Percentiles rank a stretch among this genome's conserved stretches.
phyloP scores from a whole-genome alignment of 2,329 filamentous ascomycete species.

The Neurospora sp. region DNA sequence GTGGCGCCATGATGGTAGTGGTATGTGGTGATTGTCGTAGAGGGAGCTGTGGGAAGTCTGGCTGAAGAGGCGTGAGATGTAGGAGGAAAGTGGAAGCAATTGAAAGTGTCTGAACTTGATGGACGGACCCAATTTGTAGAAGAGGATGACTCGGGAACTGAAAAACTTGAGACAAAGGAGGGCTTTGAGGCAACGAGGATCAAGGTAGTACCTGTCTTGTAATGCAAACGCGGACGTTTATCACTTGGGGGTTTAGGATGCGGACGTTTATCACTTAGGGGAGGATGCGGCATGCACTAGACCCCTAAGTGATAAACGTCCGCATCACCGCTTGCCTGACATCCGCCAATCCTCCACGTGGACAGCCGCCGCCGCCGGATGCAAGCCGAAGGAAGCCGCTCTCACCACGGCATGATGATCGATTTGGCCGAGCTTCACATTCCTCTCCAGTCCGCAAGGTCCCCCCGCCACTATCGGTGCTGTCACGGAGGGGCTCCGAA shows the following conservation, averaged over 20 bases:
- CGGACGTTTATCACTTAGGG: too few relatives aligned
- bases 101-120: slow-evolving; percentile 4
- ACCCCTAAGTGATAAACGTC: slow-evolving; percentile 16
- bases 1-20: slow-evolving; percentile 43
- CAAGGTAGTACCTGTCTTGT: not conserved
- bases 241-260: too few relatives aligned
- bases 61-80: slow-evolving; percentile 1
- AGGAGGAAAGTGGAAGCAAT: not conserved
- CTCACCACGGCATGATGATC: not conserved
- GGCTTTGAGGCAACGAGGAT: slow-evolving; percentile 2
- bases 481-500: not conserved
- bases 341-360: slow-evolving; percentile 14
- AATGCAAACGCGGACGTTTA: not conserved
- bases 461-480: not conserved
- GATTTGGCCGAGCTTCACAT: not conserved
- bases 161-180: slow-evolving; percentile 6
- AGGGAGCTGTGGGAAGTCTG: not conserved
- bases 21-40: not conserved
- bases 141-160: not conserved
- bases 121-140: slow-evolving; percentile 3
- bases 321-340: slow-evolving; percentile 6
- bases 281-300: slow-evolving; percentile 9
- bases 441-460: not conserved
- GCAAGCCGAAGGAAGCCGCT: not conserved
- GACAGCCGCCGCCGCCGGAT: not conserved